Conservation (phyloP, 176 grass and related monocot species). For the Bothriochloa decipiens region DNA sequence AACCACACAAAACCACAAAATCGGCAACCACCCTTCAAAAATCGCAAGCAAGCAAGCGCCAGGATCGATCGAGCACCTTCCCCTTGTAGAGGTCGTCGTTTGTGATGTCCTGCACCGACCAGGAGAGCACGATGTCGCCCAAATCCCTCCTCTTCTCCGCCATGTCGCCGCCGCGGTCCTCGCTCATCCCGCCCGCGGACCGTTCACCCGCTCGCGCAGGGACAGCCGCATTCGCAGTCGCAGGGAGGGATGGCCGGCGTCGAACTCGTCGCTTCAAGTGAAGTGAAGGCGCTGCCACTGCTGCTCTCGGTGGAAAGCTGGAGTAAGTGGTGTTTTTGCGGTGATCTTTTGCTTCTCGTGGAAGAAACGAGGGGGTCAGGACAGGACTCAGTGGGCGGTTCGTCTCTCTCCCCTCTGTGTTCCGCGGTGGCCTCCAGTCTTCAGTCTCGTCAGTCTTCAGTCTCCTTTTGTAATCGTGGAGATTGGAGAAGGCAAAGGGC, state of each 20-base stretch:
- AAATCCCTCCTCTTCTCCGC: constrained; percentile 41
- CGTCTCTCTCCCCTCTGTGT: too few relatives aligned
- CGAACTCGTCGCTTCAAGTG: not conserved
- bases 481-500: too few relatives aligned
- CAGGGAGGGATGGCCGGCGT: not conserved
- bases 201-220: constrained; percentile 15
- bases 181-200: constrained; percentile 1
- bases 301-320: not conserved
- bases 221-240: not conserved
- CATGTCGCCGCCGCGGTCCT: constrained; percentile 5
- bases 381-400: too few relatives aligned
- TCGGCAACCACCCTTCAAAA: constrained; percentile 1
- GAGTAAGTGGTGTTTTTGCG: not conserved
- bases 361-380: too few relatives aligned
- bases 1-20: not conserved
- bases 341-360: too few relatives aligned
- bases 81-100: constrained; percentile 45
- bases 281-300: not conserved
- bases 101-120: constrained; percentile 46
- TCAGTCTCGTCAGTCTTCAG: too few relatives aligned
- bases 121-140: constrained; percentile 59
- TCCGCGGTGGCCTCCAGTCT: too few relatives aligned
- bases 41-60: not conserved
- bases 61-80: constrained; percentile 41
- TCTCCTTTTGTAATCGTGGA: too few relatives aligned